Base-by-base conservation (phyloP, 2,329 filamentous ascomycete species). In the Cladosporium sp. region DNA sequence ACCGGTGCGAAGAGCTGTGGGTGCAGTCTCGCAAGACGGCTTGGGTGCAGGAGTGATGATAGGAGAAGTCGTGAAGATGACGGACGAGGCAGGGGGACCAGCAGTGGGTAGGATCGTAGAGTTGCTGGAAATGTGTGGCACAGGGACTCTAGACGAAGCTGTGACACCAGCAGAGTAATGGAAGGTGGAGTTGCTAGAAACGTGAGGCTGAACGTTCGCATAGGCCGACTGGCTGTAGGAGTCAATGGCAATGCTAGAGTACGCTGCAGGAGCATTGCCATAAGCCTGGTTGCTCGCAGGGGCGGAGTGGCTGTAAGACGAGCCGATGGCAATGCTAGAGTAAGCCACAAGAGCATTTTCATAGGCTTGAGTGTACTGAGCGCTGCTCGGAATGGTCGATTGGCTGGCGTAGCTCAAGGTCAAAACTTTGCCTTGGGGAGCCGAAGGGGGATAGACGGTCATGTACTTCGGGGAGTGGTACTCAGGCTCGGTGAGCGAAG, bases 11-110 rank as follows among this genome's bases (percentile, higher is more conserved):
- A 61, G 35, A 10, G 46, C 40, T 6, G 58, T 49, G 2, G 58
- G 58, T 16, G 58, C 46, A n/a, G 37, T 44, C 11, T 61, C 58
- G 29, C 58, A 61, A 61, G 58, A 61, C 21, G 37, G 46, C 37
- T 61, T 49, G 14, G 55, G 55, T 2, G 55, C 14, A 18, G 55
- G 55, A 12, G 55, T 57, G n/a, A 57, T 7, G 2, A 40, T 26
- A 35, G 55, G 31, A 40, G 33, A 23, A 16, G 31, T 57, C 7
- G 52, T 55, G 8, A 55, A 31, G 6, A 55, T 55, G 14, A 55
- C 26, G 8, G 55, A 57, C 10, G 55, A 57, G 31, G 21, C 55
- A 18, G 55, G 23, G 8, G 31, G 14, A 12, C 29, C 21, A 21
- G n/a, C 21, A 11, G 33, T 57, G 12, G 55, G 18, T 16, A 40